Conservation (phyloP, 306 rosid genomes). For the Cyamopsis tetragonoloba region DNA sequence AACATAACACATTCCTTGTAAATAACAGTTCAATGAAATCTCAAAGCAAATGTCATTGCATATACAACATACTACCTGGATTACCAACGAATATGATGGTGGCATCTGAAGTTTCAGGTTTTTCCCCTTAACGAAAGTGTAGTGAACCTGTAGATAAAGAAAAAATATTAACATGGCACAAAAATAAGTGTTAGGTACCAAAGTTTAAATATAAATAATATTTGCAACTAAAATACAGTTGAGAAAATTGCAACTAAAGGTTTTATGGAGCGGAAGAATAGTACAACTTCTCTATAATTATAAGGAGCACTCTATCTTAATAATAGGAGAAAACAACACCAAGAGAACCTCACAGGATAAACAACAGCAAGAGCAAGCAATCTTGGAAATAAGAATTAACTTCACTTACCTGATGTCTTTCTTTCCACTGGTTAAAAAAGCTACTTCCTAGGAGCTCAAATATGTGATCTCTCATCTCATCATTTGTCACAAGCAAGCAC, state of each 20-base stretch:
- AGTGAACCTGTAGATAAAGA: slow-evolving; percentile 52
- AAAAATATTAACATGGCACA: background rate
- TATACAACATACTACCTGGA: slow-evolving; percentile 60
- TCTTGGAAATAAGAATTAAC: slow-evolving; percentile 18
- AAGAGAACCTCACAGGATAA: too few relatives aligned
- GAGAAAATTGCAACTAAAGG: background rate
- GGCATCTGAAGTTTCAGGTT: slow-evolving; percentile 73
- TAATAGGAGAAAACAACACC: too few relatives aligned
- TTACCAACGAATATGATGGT: slow-evolving; percentile 66
- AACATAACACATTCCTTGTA: background rate
- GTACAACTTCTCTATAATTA: background rate
- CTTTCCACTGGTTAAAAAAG: slow-evolving; percentile 91
- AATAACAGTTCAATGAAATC: background rate
- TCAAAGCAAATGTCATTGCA: background rate
- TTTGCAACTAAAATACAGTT: too few relatives aligned
- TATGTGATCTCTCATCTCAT: slow-evolving; percentile 96
- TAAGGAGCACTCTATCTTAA: too few relatives aligned
- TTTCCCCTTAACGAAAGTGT: slow-evolving; percentile 79
- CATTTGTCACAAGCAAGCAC: slow-evolving; percentile 86
- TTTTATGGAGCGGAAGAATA: background rate
- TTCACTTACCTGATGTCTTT: slow-evolving; percentile 80
- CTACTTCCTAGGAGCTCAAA: slow-evolving; percentile 78
- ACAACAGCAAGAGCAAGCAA: background rate
- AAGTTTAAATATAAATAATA: too few relatives aligned
- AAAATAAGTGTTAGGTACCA: too few relatives aligned